phyloP scores from a whole-genome alignment of 2,329 filamentous ascomycete genomes.

The Chaetomium sp. region DNA sequence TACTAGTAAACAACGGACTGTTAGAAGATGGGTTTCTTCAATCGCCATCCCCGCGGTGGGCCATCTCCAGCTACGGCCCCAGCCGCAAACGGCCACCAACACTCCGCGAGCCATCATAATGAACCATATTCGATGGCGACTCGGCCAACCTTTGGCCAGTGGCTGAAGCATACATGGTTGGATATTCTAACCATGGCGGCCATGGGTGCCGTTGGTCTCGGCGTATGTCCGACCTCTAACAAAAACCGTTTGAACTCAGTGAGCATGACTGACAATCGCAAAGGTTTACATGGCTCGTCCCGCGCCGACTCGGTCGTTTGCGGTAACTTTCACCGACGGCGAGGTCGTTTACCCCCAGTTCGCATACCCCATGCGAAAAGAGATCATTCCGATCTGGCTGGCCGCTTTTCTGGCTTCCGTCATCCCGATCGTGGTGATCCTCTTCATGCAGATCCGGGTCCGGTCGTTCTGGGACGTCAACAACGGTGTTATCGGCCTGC shows the following conservation, averaged over 20 bases:
- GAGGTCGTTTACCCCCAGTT: slow-evolving; percentile 58
- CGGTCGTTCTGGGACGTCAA: slow-evolving; percentile 65
- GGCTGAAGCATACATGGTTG: slow-evolving; percentile 51
- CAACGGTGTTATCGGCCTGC: slow-evolving; percentile 61
- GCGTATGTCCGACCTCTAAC: slow-evolving; percentile 22
- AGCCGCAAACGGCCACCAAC: no score
- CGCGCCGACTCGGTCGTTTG: slow-evolving; percentile 52
- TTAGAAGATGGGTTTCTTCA: no score
- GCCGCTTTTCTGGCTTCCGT: slow-evolving; percentile 50
- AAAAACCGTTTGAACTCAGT: not conserved
- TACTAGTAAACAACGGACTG: no score
- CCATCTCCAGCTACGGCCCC: no score
- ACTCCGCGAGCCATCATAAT: no score
- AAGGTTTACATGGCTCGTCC: slow-evolving; percentile 48
- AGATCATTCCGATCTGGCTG: slow-evolving; percentile 54
- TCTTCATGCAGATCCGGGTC: slow-evolving; percentile 61
- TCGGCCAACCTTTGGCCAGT: slow-evolving; percentile 25
- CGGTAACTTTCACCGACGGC: slow-evolving; percentile 53
- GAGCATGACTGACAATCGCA: slow-evolving; percentile 20
- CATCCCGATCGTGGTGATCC: slow-evolving; percentile 58
- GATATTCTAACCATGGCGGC: slow-evolving; percentile 54
- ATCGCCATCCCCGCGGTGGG: no score
- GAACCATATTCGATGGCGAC: no score
- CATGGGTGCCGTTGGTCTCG: slow-evolving; percentile 40
- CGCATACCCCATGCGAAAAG: slow-evolving; percentile 57